These are phyloP conservation scores for Phtheirospermum japonicum DNA, from an alignment of 257 asterid genomes.

Conservation along the genomic window DNA sequence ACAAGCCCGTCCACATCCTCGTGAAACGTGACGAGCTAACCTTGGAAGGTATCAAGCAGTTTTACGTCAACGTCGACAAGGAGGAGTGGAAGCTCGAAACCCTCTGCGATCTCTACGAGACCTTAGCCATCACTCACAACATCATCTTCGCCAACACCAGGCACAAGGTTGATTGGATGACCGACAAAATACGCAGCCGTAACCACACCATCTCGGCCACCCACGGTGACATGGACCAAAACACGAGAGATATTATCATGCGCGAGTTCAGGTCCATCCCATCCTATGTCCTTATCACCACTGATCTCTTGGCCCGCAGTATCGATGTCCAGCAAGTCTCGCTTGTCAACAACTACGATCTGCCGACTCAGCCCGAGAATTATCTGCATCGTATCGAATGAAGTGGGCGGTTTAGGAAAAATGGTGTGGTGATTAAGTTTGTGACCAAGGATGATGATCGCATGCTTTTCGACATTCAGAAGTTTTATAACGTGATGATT, in stretches of 20 bases:
- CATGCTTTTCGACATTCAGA: slow-evolving; percentile 55
- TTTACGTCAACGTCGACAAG: too few species aligned
- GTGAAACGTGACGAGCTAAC: slow-evolving; percentile 62
- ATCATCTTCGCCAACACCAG: slow-evolving; percentile 61
- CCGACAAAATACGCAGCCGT: slow-evolving; percentile 53
- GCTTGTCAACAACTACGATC: too few species aligned
- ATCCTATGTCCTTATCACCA: too few species aligned
- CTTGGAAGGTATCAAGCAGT: slow-evolving; percentile 53
- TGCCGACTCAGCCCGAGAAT: too few species aligned
- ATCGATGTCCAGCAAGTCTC: too few species aligned
- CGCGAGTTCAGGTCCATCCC: too few species aligned
- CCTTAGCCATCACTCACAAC: slow-evolving; percentile 53
- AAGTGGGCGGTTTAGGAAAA: slow-evolving; percentile 63
- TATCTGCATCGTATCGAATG: slow-evolving; percentile 62
- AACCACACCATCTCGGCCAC: slow-evolving; percentile 55
- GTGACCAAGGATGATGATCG: slow-evolving; percentile 56
- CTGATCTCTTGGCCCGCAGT: too few species aligned
- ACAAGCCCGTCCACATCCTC: slow-evolving; percentile 55
- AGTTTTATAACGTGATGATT: too few species aligned
- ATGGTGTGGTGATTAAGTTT: slow-evolving; percentile 62
- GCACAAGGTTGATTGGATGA: slow-evolving; percentile 65
- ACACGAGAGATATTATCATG: too few species aligned
- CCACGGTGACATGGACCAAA: too few species aligned
- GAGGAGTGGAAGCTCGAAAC: too few species aligned
- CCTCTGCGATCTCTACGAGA: too few species aligned